Percentiles rank a stretch among this genome's conserved stretches.
Evolutionary conservation across 2,329 filamentous ascomycete genomes (phyloP).

Genomic region (Xylariaceae sp.): DNA sequence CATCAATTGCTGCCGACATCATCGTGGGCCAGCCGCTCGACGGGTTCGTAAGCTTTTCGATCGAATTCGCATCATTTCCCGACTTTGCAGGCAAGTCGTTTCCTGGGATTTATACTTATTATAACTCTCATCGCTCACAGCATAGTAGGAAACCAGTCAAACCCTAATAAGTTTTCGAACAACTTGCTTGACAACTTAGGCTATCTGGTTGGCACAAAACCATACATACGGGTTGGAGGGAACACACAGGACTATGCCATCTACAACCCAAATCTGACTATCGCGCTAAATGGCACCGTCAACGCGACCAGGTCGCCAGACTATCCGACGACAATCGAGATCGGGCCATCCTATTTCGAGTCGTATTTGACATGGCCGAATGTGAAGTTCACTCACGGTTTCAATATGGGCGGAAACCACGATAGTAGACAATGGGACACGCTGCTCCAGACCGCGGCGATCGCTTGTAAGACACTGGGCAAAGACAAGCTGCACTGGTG

Average conservation of each 20-base stretch:
- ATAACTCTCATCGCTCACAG: slow-evolving; percentile 10
- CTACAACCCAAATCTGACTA: slow-evolving; percentile 59
- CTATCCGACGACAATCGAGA: slow-evolving; percentile 66
- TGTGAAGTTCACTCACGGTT: slow-evolving; percentile 65
- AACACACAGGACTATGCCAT: slow-evolving; percentile 72
- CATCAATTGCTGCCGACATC: slow-evolving; percentile 13
- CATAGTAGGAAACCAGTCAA: slow-evolving; percentile 46
- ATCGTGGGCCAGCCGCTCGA: slow-evolving; percentile 44
- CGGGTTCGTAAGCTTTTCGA: slow-evolving; percentile 50
- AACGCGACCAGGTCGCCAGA: slow-evolving; percentile 58
- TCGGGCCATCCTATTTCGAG: slow-evolving; percentile 68
- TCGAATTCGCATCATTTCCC: slow-evolving; percentile 50
- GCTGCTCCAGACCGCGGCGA: slow-evolving; percentile 59
- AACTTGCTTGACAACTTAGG: slow-evolving; percentile 65
- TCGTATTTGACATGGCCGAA: slow-evolving; percentile 64
- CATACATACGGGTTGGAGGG: slow-evolving; percentile 68
- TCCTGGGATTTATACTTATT: not conserved
- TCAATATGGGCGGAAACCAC: slow-evolving; percentile 63
- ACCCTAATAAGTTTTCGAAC: slow-evolving; percentile 66
- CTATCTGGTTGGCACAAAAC: slow-evolving; percentile 60
- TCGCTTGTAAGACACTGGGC: slow-evolving; percentile 63
- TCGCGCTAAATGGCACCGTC: slow-evolving; percentile 59
- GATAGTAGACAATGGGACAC: slow-evolving; percentile 56
- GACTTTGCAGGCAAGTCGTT: slow-evolving; percentile 43
- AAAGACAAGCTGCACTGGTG: slow-evolving; percentile 59